Percentiles rank a stretch among this genome's conserved stretches.
Evolutionary conservation across 2,329 filamentous ascomycete species (phyloP).

Genomic region (Trichoderma guizhouense): DNA sequence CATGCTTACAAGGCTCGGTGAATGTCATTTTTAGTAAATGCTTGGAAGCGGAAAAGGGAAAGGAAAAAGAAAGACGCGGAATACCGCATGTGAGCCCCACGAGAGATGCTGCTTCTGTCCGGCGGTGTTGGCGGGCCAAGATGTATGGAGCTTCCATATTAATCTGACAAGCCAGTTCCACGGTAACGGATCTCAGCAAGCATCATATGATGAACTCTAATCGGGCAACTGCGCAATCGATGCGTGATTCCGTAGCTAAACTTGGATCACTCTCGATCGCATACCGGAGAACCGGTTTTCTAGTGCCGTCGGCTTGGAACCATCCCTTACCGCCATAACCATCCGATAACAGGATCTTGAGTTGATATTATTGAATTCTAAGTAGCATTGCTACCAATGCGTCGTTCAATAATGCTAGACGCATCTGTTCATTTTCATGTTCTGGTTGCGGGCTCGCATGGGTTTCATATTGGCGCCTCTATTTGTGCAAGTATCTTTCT

Average conservation of each 20-base stretch:
- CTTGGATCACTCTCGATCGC: not conserved
- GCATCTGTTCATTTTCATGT: not conserved
- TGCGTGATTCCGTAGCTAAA: constrained; percentile 1
- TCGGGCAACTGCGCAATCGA: constrained; percentile 11
- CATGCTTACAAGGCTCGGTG: not conserved
- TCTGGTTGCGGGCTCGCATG: not conserved
- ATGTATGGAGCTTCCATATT: not conserved
- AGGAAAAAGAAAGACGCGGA: not conserved
- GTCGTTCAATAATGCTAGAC: not conserved
- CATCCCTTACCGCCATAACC: not conserved
- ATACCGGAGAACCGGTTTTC: not conserved
- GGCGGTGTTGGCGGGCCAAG: not conserved
- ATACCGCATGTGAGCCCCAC: not conserved
- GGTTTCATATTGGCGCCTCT: not conserved
- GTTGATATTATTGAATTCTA: not conserved
- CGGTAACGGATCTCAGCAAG: not conserved
- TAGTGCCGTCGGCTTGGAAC: not conserved
- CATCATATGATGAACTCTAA: not conserved
- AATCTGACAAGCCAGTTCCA: not conserved
- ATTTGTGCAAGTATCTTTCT: not conserved
- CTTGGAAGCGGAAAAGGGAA: not conserved
- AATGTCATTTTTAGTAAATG: not conserved
- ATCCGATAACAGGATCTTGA: not conserved
- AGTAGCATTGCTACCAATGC: not conserved
- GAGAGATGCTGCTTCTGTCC: not conserved